Conservation (phyloP, 2,329 filamentous ascomycete species). For the Ilyonectria robusta region DNA sequence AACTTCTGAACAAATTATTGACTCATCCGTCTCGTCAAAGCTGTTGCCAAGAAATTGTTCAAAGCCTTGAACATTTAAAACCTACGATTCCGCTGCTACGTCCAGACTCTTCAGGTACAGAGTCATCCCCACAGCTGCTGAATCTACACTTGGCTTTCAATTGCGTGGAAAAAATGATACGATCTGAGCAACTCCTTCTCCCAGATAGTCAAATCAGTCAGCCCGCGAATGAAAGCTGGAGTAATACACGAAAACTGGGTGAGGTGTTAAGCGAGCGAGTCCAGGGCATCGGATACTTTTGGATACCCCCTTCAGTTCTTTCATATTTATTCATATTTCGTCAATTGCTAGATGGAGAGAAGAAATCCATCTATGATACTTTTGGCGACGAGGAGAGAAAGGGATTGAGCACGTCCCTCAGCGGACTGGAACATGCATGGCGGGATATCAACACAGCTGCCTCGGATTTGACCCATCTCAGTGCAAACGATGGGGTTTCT, state of each 20-base stretch:
- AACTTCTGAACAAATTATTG: background rate
- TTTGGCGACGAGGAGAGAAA: background rate
- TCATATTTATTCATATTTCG: background rate
- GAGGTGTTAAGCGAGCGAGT: background rate
- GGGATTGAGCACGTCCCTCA: background rate
- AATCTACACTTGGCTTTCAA: slow-evolving; percentile 5
- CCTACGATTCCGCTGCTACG: background rate
- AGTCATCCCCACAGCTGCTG: slow-evolving; percentile 12
- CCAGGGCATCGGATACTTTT: background rate
- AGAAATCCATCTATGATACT: background rate
- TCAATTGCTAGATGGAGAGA: background rate
- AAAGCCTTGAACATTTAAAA: background rate
- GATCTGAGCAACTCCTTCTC: background rate
- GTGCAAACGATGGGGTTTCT: background rate
- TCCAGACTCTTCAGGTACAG: background rate
- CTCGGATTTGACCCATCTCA: background rate
- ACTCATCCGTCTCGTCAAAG: background rate
- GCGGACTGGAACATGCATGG: slow-evolving; percentile 7
- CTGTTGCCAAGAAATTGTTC: background rate
- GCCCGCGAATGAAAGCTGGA: background rate
- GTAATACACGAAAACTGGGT: background rate
- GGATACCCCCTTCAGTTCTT: slow-evolving; percentile 7
- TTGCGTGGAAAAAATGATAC: background rate
- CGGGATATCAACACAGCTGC: background rate
- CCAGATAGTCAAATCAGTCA: background rate